Conservation (phyloP, 2,329 filamentous ascomycete species). For the Zymoseptoria brevis region DNA sequence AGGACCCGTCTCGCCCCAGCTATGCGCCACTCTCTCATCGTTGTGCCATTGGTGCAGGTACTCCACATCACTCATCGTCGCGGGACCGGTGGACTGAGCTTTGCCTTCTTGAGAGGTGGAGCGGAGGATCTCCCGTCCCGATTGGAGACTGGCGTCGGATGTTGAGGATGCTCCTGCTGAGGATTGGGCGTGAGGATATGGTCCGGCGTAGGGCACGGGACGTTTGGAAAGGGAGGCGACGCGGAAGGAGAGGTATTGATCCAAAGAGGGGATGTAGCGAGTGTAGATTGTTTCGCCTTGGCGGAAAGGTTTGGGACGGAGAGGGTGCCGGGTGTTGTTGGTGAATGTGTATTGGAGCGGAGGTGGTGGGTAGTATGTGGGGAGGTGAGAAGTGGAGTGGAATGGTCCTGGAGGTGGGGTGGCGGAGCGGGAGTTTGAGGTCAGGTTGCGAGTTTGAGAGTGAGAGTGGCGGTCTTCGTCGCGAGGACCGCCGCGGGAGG, state of each 20-base stretch:
- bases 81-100: slow-evolving; percentile 8
- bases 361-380: slow-evolving; percentile 81
- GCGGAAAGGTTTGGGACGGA: slow-evolving; percentile 78
- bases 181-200: slow-evolving; percentile 24
- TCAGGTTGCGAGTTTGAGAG: slow-evolving; percentile 1
- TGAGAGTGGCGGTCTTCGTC: slow-evolving; percentile 8
- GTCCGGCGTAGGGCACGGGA: slow-evolving; percentile 58
- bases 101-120: background rate
- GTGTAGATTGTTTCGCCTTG: slow-evolving; percentile 90
- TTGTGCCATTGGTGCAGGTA: slow-evolving; percentile 85
- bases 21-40: slow-evolving; percentile 70
- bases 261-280: slow-evolving; percentile 72
- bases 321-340: slow-evolving; percentile 71
- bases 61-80: slow-evolving; percentile 48
- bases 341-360: slow-evolving; percentile 76
- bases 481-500: slow-evolving; percentile 25
- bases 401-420: slow-evolving; percentile 53
- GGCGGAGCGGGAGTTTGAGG: slow-evolving; percentile 10
- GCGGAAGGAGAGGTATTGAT: slow-evolving; percentile 81
- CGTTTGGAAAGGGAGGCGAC: slow-evolving; percentile 63
- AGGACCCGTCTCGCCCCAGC: slow-evolving; percentile 66
- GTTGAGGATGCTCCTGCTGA: background rate
- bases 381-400: slow-evolving; percentile 72
- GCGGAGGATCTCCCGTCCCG: slow-evolving; percentile 14
- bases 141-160: slow-evolving; percentile 28